Evolutionary conservation across 176 grass and related monocot species (phyloP), one percentile per base, ranked within the genome.

Genomic region (Triticum urartu): DNA sequence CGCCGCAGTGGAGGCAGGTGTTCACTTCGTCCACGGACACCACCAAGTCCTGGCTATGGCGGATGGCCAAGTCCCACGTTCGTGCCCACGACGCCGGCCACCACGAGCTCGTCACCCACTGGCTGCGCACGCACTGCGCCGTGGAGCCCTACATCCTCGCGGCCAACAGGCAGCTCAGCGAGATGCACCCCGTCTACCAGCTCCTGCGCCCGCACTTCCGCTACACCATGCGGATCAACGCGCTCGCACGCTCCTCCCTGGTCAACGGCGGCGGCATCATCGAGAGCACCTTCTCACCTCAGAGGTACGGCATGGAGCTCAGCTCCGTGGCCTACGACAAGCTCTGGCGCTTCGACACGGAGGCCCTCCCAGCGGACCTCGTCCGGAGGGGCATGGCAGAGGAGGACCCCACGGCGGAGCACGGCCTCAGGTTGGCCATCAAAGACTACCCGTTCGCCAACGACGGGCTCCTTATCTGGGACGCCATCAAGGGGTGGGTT

Each of bases 221-320:
- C 11, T 97, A 93, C 91, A 97, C 95, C 8, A 90, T 93, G 89
- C 92, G 94, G 92, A 94, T 97, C 81, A 97, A 97, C 73, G 85
- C 89, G 36, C 58, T 94, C 0, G 93, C 93, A 5, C 83, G 95
- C 33, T 40, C 83, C 15, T 67, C 54, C 42, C 87, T 98, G 3
- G 89, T 98, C 52, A 98, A 63, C 79, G 89, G 64, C 21, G 77
- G 83, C 12, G 93, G 93, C 24, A 86, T 95, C 86, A 93, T 98
- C 79, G 93, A 95, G 86, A 21, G 36, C 4, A 83, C 91, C 1
- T 98, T 95, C 89, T 93, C 95, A 7, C 91, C 91, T 21, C 71
- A 64, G 50, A 93, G 70, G 52, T 93, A 95, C 79, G 67, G 80
- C 72, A 90, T 95, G 81, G 93, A 98, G 91, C 69, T 98, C 75